A percentile compares a stretch with the other conserved stretches of the same genome.
Evolutionary conservation across 108 stramenopile species (phyloP).

Genomic region (Chaetoceros muelleri): DNA sequence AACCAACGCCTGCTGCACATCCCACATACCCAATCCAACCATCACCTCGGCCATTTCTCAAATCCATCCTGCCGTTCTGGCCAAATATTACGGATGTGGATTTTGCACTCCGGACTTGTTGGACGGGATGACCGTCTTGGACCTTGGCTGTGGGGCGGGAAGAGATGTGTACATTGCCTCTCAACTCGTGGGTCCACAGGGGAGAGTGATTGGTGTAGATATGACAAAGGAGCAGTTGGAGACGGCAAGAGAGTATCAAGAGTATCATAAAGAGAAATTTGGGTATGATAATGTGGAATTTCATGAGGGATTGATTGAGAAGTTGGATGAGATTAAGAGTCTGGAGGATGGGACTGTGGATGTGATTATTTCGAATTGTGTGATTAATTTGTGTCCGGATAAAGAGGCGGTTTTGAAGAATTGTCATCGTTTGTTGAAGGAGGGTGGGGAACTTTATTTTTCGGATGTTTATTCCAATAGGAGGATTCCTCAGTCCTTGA

Average conservation of each 20-base stretch:
- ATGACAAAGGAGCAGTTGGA: conserved; percentile 95
- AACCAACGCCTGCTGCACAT: conserved; percentile 95
- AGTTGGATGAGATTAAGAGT: conserved; percentile 54
- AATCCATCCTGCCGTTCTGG: conserved; percentile 69
- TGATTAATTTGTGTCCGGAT: conserved; percentile 91
- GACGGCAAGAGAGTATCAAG: conserved; percentile 65
- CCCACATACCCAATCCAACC: conserved; percentile 53
- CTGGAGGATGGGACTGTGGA: conserved; percentile 76
- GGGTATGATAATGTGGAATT: conserved; percentile 88
- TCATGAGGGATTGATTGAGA: conserved; percentile 83
- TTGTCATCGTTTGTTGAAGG: conserved; percentile 74
- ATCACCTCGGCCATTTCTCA: conserved; percentile 68
- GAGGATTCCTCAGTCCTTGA: conserved; percentile 71
- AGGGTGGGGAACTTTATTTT: conserved; percentile 95
- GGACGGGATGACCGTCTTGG: conserved; percentile 74
- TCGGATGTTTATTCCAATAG: conserved; percentile 92
- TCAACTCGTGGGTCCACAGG: conserved; percentile 81
- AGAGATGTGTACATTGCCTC: conserved; percentile 90
- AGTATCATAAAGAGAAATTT: conserved; percentile 80
- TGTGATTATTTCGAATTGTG: conserved; percentile 95
- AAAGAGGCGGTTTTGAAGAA: conserved; percentile 89
- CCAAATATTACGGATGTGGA: conserved; percentile 95
- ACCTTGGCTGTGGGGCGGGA: conserved; percentile 92
- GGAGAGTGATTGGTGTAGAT: conserved; percentile 93
- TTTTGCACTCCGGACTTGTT: conserved; percentile 84